Base-by-base conservation (phyloP, 768 basidiomycete species). In the Mycena epipterygia region DNA sequence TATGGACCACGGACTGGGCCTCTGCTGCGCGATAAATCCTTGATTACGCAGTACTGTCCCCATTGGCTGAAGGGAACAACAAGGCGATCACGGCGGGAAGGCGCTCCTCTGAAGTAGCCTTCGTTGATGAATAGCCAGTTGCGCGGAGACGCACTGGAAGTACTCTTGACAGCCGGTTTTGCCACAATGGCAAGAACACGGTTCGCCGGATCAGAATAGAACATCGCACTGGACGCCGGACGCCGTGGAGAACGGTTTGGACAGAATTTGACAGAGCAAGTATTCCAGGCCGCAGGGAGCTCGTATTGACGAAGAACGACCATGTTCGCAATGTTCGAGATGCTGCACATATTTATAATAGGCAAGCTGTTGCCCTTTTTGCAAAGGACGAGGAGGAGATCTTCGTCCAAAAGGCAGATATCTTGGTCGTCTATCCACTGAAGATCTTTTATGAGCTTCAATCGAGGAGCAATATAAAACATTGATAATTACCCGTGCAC, bases 51-150 rank as follows among this genome's bases (percentile, higher is more conserved):
- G 74, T 84, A 82, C 65, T 86, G 85, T 59, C 84, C 84, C 89
- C 89, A 91, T 44, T 86, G 83, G 68, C 80, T 82, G 90, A 89
- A 91, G 14, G 86, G 82, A 35, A 90, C 84, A 41, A 76, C 74
- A 49, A 80, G 79, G 56, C 83, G 83, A 67, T 88, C 86, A 48
- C 78, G 82, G 30, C 85, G 82, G 41, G 82, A 81, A 61, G 81
- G 81, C 19, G 82, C 83, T 58, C 81, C 75, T 27, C 74, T 72
- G 76, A 90, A 85, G 74, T 87, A 86, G 42, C 85, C 82, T 73
- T 90, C 89, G 63, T 86, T 85, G 64, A 90, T 81, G 64, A 89
- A 85, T 63, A 90, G 79, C 87, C 84, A 90, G 73, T 85, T 85
- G 75, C 77, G 78, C 53, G 61, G 51, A 72, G 64, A 78, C 76